Percentiles rank a stretch among this genome's conserved stretches.
Conservation (phyloP, 2,329 filamentous ascomycete species). For the Trichophyton simii region DNA sequence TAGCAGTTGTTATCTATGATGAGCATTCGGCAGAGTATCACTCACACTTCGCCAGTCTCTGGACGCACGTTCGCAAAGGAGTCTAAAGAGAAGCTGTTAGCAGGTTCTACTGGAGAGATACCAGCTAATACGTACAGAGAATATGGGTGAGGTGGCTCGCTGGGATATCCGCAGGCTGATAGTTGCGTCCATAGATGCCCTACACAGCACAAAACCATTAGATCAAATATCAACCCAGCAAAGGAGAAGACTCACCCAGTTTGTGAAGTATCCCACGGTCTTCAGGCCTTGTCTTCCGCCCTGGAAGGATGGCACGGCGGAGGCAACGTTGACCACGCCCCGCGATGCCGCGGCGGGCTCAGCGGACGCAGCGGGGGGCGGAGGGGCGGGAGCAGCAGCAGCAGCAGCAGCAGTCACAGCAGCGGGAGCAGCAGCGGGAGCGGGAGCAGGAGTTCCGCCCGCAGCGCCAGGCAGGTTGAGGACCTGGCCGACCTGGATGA, state of each 20-base stretch:
- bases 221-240: neutral
- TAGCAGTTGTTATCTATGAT: neutral
- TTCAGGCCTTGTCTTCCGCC: constrained; percentile 4
- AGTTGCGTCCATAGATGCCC: constrained; percentile 79
- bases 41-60: constrained; percentile 64
- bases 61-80: constrained; percentile 76
- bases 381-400: neutral
- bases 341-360: neutral
- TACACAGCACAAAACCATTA: constrained; percentile 13
- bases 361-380: neutral
- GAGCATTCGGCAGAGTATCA: neutral
- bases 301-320: neutral
- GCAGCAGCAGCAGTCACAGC: neutral
- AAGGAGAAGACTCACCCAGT: constrained; percentile 26
- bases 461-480: constrained; percentile 9
- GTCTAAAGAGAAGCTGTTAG: constrained; percentile 28
- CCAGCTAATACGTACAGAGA: constrained; percentile 38
- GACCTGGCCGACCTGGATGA: constrained; percentile 12
- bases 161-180: constrained; percentile 71
- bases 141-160: constrained; percentile 74
- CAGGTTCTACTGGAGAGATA: neutral
- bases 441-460: neutral
- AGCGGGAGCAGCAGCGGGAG: neutral
- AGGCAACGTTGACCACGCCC: neutral
- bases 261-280: constrained; percentile 35